A percentile compares a stretch with the other conserved stretches of the same genome.
Conservation (phyloP, 257 asterid genomes). For the Solanum gracilifrons region DNA sequence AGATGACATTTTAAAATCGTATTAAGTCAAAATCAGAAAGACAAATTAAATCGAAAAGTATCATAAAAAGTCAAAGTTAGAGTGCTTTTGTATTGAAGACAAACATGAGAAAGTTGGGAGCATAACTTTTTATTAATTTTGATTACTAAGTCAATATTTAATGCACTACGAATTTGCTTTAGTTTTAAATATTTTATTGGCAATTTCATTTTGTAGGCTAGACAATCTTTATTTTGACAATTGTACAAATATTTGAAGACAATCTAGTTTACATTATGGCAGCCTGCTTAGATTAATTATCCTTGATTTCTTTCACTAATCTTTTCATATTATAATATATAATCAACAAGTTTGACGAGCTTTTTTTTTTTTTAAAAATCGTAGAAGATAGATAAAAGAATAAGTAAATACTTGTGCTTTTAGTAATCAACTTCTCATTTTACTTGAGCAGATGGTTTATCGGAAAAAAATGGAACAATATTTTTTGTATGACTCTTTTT, state of each 20-base stretch:
- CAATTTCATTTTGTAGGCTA: background rate
- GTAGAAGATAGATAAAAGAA: background rate
- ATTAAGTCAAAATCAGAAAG: too few relatives aligned
- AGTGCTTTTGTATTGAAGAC: conserved; percentile 3
- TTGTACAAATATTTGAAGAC: background rate
- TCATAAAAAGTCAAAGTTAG: background rate
- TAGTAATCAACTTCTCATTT: background rate
- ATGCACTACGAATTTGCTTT: background rate
- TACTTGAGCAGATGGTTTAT: background rate
- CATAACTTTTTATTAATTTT: background rate
- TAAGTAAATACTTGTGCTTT: background rate
- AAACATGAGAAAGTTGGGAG: conserved; percentile 15
- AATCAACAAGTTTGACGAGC: background rate
- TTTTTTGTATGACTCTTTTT: background rate
- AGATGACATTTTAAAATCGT: too few relatives aligned
- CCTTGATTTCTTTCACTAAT: background rate
- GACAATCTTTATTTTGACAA: background rate
- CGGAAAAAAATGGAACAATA: background rate
- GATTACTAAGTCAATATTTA: background rate
- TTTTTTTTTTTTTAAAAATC: background rate
- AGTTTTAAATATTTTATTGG: background rate
- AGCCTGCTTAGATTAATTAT: background rate
- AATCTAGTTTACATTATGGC: background rate
- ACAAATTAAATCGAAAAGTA: too few relatives aligned
- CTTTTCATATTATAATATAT: background rate